Evolutionary conservation across 2,329 filamentous ascomycete species (phyloP).

Genomic region (Zasmidium cellare): DNA sequence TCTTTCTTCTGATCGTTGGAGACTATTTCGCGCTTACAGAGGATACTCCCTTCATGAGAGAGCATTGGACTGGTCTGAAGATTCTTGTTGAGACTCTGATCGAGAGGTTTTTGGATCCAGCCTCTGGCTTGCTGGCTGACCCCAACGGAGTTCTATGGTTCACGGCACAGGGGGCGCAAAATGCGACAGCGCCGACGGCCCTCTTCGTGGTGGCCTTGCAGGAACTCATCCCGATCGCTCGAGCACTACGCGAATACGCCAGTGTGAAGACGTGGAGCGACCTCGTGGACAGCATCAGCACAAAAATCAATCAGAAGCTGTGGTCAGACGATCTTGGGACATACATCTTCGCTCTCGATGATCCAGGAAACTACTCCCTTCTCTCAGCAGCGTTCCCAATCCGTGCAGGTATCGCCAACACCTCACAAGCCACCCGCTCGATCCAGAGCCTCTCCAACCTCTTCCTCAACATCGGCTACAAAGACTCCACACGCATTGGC

Average conservation of each 20-base stretch:
- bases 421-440: slow-evolving; percentile 29
- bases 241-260: slow-evolving; percentile 31
- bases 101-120: background rate
- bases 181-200: slow-evolving; percentile 31
- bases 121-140: slow-evolving; percentile 28
- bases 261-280: slow-evolving; percentile 25
- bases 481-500: slow-evolving; percentile 28
- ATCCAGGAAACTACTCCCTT: slow-evolving; percentile 34
- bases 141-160: background rate
- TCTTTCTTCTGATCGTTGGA: slow-evolving; percentile 30
- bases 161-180: slow-evolving; percentile 32
- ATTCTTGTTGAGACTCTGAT: background rate
- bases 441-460: slow-evolving; percentile 36
- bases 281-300: slow-evolving; percentile 27
- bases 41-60: background rate
- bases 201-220: slow-evolving; percentile 31
- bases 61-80: background rate
- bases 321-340: slow-evolving; percentile 35
- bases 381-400: slow-evolving; percentile 37
- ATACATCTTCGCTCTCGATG: slow-evolving; percentile 32
- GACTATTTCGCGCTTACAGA: slow-evolving; percentile 25
- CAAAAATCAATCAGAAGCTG: slow-evolving; percentile 19
- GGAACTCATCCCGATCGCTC: slow-evolving; percentile 30
- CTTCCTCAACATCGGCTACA: slow-evolving; percentile 39
- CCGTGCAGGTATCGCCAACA: slow-evolving; percentile 36